Base-by-base conservation (phyloP, 331 rosid species). In the Quercus lobata region DNA sequence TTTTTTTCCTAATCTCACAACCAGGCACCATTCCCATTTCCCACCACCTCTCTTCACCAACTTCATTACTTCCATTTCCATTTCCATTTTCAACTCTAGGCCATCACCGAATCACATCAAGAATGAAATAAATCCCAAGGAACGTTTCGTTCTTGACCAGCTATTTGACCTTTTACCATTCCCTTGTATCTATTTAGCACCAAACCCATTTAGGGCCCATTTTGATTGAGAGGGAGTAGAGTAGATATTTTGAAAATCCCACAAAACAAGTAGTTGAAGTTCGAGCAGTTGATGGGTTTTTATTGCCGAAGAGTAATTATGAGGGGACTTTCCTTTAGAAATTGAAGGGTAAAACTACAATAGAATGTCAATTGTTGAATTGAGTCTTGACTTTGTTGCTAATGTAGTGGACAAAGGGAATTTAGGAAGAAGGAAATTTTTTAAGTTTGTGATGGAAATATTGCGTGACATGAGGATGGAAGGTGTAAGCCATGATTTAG, bases 251-350 rank as follows among this genome's bases (percentile, higher is more conserved):
- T 9, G 4, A 44, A 8, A 24, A 72, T 60, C n/a, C 73, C 2
- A 37, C n/a, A 46, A 57, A 37, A 62, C 76, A 37, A 12, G 79
- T 16, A 61, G 16, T 52, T 7, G 53, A 80, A 60, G 46, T 6
- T 12, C 72, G 82, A 77, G 62, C 83, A 4, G 87, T 79, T 19
- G 97, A 92, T 76, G 95, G 88, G 14, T 90, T 88, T 78, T 60
- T 94, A 66, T 66, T 75, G 30, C 90, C 92, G 92, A 87, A 72
- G 98, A 94, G 61, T 88, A 91, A 83, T 60, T 94, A 4, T 85
- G 92, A 1, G 97, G 97, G 4, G 83, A 6, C 90, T 73, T 94
- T 94, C 77, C 95, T 92, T 62, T 91, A 85, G 78, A 94, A 85
- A 55, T 78, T 94, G 76, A 90, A 73, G 74, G 97, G 97, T 54